Evolutionary conservation across 2,329 filamentous ascomycete species (phyloP).

Genomic region (Stagonosporopsis tanaceti): DNA sequence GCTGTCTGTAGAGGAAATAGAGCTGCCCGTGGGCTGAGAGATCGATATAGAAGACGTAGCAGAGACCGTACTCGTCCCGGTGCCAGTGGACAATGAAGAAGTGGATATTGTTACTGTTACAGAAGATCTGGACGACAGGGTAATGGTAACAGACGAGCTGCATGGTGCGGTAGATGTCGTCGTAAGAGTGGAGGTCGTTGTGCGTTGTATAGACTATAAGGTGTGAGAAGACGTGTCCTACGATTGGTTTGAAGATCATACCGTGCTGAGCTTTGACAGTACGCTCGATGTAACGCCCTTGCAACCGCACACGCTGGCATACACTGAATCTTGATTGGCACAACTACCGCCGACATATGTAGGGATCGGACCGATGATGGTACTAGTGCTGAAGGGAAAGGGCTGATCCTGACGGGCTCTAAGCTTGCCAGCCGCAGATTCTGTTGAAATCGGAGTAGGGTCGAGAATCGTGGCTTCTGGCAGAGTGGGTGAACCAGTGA

Average conservation of each 20-base stretch:
- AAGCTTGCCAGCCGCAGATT: background rate
- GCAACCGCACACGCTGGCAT: conserved; percentile 41
- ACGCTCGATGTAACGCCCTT: conserved; percentile 26
- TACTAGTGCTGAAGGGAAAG: conserved; percentile 18
- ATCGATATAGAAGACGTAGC: background rate
- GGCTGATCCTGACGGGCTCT: background rate
- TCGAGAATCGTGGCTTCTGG: background rate
- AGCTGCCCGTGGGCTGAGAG: background rate
- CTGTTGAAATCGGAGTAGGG: background rate
- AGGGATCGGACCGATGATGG: conserved; percentile 31
- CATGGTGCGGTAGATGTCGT: conserved; percentile 3
- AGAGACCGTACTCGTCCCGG: background rate
- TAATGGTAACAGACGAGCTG: conserved; percentile 23
- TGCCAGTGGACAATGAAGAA: conserved; percentile 7
- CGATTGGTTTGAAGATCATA: conserved; percentile 19
- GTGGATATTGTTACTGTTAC: conserved; percentile 2
- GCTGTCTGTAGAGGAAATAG: background rate
- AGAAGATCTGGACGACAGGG: conserved; percentile 18
- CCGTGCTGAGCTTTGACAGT: conserved; percentile 29
- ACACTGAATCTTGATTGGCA: conserved; percentile 15
- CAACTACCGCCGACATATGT: conserved; percentile 33
- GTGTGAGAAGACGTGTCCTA: conserved; percentile 7
- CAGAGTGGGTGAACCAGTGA: background rate
- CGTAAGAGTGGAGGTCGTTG: conserved; percentile 12
- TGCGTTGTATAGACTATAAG: conserved; percentile 21